These are phyloP conservation scores for Schizophyllum amplum DNA, from an alignment of 1,284 basidiomycete genomes.

Conservation along the genomic window DNA sequence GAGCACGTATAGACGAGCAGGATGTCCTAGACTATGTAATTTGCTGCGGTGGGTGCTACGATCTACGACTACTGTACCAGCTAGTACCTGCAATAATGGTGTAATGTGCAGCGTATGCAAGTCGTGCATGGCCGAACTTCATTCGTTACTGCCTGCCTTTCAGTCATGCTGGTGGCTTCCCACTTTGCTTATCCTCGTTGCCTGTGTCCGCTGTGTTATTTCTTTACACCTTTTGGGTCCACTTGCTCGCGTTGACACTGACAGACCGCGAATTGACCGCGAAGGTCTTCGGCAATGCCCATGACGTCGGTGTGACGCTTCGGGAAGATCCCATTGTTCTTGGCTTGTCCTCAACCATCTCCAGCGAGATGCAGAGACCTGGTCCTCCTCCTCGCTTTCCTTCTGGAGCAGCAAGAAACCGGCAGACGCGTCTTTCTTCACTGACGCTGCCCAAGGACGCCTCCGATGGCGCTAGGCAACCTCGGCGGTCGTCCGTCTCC, in stretches of 20 bases:
- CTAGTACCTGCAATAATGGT: not conserved
- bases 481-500: conserved; percentile 23
- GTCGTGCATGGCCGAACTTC: not conserved
- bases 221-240: too few species aligned
- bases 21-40: not conserved
- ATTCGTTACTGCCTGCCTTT: too few species aligned
- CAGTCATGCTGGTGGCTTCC: too few species aligned
- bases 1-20: not conserved
- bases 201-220: too few species aligned
- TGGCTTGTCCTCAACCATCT: not conserved
- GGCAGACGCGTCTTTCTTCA: not conserved
- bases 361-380: not conserved
- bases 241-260: too few species aligned
- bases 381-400: not conserved
- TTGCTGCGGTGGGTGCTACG: not conserved
- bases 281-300: too few species aligned
- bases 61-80: not conserved
- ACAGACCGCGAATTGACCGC: too few species aligned
- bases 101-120: not conserved
- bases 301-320: not conserved
- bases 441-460: not conserved
- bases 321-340: not conserved
- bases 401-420: not conserved
- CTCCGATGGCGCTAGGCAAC: not conserved
- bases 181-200: too few species aligned